A percentile compares a stretch with the other conserved stretches of the same genome.
Conservation (phyloP, 441 rosid genomes). For the Brassica balearica region DNA sequence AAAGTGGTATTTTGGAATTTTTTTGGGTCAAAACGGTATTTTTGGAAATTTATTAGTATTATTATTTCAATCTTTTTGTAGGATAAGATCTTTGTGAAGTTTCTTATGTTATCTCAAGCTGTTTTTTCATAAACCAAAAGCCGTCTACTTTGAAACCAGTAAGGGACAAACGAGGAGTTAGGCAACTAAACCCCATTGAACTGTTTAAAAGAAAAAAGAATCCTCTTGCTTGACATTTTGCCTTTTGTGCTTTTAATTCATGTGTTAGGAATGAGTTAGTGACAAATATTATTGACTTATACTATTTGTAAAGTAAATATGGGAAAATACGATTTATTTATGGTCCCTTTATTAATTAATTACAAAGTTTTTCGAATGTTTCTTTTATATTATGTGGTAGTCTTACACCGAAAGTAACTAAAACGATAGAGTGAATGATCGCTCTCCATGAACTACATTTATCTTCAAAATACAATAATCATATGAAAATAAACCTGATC, state of each 20-base stretch:
- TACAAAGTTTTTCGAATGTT: not conserved
- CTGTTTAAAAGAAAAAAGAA: not conserved
- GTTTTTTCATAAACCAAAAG: not conserved
- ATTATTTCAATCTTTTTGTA: not conserved
- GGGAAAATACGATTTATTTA: not conserved
- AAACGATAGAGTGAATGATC: conserved; percentile 24
- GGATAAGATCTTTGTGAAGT: not conserved
- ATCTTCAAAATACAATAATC: not conserved
- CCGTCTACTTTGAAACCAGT: not conserved
- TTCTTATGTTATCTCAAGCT: not conserved
- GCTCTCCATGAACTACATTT: conserved; percentile 6
- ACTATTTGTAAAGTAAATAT: not conserved
- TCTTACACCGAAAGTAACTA: conserved; percentile 23
- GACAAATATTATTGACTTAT: conserved; percentile 15
- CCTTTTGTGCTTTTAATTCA: conserved; percentile 12
- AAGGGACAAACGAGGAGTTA: conserved; percentile 35
- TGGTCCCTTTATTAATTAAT: not conserved
- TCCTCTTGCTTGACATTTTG: not conserved
- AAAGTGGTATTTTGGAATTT: not conserved
- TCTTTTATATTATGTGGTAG: not conserved
- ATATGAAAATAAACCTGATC: not conserved
- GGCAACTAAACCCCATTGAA: conserved; percentile 38
- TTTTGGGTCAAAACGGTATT: too few relatives aligned
- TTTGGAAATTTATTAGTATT: not conserved
- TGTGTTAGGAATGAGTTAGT: conserved; percentile 41